A percentile compares a stretch with the other conserved stretches of the same genome.
These are phyloP conservation scores for Sideroxylon spinosum DNA, from an alignment of 179 eudicot species.

Conservation along the genomic window DNA sequence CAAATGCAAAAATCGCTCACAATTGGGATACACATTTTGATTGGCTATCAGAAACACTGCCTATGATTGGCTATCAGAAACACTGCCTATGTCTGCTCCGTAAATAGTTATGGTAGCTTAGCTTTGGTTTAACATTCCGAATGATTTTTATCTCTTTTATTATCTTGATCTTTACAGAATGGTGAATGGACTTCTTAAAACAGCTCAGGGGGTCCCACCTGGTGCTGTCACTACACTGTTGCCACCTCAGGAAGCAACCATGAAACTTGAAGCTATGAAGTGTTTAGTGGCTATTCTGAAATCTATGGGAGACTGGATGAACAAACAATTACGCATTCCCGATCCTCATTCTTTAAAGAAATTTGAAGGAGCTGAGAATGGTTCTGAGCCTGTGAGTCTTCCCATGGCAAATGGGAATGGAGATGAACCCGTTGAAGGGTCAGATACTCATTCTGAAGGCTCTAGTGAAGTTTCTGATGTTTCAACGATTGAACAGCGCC, in stretches of 20 bases:
- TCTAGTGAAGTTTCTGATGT: conserved; percentile 84
- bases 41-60: background rate
- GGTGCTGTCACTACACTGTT: conserved; percentile 74
- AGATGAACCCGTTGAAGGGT: conserved; percentile 68
- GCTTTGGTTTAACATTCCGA: background rate
- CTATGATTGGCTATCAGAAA: background rate
- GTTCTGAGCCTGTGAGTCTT: conserved; percentile 48
- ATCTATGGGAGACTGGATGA: conserved; percentile 99
- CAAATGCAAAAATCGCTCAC: background rate
- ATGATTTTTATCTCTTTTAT: background rate
- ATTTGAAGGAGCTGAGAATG: conserved; percentile 45
- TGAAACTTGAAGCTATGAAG: conserved; percentile 96
- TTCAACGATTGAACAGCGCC: conserved; percentile 86
- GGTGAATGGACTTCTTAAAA: conserved; percentile 98
- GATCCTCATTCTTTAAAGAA: conserved; percentile 67
- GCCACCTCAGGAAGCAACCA: conserved; percentile 79
- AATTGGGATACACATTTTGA: background rate
- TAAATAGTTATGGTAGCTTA: background rate
- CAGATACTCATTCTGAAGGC: conserved; percentile 75
- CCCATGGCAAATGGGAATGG: conserved; percentile 60
- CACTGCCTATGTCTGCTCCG: background rate
- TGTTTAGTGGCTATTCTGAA: conserved; percentile 80
- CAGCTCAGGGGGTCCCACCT: conserved; percentile 98
- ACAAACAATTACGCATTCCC: conserved; percentile 83
- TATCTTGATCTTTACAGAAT: conserved; percentile 51